Evolutionary conservation across 306 rosid genomes (phyloP), one percentile per base, ranked within the genome.

Genomic region (Coriaria nepalensis): DNA sequence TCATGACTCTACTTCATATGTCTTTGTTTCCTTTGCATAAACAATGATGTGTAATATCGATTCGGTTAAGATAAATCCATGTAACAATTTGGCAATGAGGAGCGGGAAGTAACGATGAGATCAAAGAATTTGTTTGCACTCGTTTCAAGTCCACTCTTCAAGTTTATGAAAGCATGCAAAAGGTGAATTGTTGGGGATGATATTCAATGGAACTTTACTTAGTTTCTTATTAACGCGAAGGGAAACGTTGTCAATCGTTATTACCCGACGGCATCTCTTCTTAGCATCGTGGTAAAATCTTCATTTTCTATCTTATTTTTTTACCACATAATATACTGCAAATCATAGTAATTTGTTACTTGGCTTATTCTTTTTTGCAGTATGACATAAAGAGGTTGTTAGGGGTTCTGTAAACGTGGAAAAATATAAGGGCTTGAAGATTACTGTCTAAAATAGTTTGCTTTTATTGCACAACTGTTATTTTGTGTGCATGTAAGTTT

Each of bases 191-290:
- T 83, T n/a, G 77, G 73, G 47, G 96, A 88, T 61, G 66, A 88
- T 49, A 76, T 83, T 44, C 94, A 78, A 57, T 83, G 96, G 94
- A 88, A 88, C 74, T 88, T 80, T 40, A 71, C 93, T 36, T 80
- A 88, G 67, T 83, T 88, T 69, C 68, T 80, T 11, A 77, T 83
- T 41, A 72, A 80, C 66, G 80, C 76, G 67, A 73, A 83, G 33
- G 94, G 94, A 7, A 72, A 78, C 47, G 82, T 67, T 9, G 78
- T 68, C 13, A 85, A 76, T 49, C 94, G 94, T 12, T 82, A 68
- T 62, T 82, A 82, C 61, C 96, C 94, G 55, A 82, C 92, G 1
- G 82, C 96, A 45, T 61, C 96, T 43, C 84, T 94, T 48, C 86
- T 87, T 47, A 70, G 80, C 77, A 52, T 77, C 40, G 94, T 82